These are phyloP conservation scores for Acanthamoeba sp. DNA, from an alignment of 208 protist species.

Conservation along the genomic window DNA sequence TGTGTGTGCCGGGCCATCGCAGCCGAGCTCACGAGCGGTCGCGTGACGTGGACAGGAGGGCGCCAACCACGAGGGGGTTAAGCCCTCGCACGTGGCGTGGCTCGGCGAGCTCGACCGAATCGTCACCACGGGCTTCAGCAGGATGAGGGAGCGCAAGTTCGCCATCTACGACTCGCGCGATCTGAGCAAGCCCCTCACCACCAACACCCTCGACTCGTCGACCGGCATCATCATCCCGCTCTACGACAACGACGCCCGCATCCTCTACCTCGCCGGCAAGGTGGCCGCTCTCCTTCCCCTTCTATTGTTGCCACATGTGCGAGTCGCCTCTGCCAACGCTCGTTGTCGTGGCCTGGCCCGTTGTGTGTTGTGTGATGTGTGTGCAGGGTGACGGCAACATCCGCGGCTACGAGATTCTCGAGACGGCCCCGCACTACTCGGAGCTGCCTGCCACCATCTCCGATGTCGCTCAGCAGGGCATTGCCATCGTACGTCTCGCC, in stretches of 20 bases:
- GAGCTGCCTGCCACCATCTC: neutral
- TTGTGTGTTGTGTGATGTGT: conserved; percentile 94
- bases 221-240: conserved; percentile 85
- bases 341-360: neutral
- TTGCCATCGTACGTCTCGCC: conserved; percentile 15
- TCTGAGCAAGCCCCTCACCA: conserved; percentile 79
- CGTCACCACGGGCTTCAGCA: conserved; percentile 82
- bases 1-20: no score
- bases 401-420: conserved; percentile 95
- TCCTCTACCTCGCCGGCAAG: conserved; percentile 82
- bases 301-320: neutral
- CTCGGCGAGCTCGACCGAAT: conserved; percentile 34
- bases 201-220: conserved; percentile 82
- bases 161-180: conserved; percentile 77
- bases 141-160: conserved; percentile 81
- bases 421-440: conserved; percentile 88
- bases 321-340: neutral
- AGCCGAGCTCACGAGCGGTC: neutral
- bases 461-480: neutral
- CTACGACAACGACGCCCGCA: conserved; percentile 83
- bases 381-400: conserved; percentile 95
- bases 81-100: conserved; percentile 56
- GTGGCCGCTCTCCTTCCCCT: neutral
- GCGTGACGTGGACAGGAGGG: neutral
- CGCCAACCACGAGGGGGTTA: conserved; percentile 41